phyloP scores from a whole-genome alignment of 805 yeast species.

The Teunomyces kruisii region DNA sequence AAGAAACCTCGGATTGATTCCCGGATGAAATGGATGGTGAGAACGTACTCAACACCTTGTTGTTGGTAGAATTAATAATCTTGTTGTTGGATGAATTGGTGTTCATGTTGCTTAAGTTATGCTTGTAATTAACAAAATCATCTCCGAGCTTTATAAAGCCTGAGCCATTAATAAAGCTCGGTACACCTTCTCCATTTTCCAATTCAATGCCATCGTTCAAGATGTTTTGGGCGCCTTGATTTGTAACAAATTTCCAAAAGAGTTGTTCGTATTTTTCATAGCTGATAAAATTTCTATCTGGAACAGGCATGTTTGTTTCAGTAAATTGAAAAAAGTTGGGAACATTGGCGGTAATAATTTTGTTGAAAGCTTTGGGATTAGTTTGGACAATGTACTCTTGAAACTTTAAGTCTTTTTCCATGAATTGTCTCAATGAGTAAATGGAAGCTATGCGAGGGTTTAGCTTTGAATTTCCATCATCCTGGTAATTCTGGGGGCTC shows the following conservation, averaged over 20 bases:
- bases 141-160: slow-evolving; percentile 34
- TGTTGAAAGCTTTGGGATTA: slow-evolving; percentile 7
- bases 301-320: slow-evolving; percentile 12
- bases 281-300: slow-evolving; percentile 12
- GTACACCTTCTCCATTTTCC: slow-evolving; percentile 25
- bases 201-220: slow-evolving; percentile 25
- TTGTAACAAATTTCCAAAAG: slow-evolving; percentile 42
- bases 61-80: slow-evolving; percentile 5
- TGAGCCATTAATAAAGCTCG: slow-evolving; percentile 33
- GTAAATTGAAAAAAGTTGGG: slow-evolving; percentile 8
- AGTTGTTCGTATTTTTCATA: slow-evolving; percentile 35
- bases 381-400: slow-evolving; percentile 28
- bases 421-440: slow-evolving; percentile 57
- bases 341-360: slow-evolving; percentile 1
- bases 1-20: slow-evolving; percentile 10
- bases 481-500: slow-evolving; percentile 11
- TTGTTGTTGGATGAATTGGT: slow-evolving; percentile 13
- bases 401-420: slow-evolving; percentile 53
- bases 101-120: slow-evolving; percentile 18
- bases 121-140: slow-evolving; percentile 25
- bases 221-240: slow-evolving; percentile 11
- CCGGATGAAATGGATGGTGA: neutral
- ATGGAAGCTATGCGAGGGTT: slow-evolving; percentile 44
- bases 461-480: slow-evolving; percentile 13
- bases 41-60: slow-evolving; percentile 1